Evolutionary conservation across 2,329 filamentous ascomycete genomes (phyloP).

Genomic region (Ambrosiella cleistominuta): DNA sequence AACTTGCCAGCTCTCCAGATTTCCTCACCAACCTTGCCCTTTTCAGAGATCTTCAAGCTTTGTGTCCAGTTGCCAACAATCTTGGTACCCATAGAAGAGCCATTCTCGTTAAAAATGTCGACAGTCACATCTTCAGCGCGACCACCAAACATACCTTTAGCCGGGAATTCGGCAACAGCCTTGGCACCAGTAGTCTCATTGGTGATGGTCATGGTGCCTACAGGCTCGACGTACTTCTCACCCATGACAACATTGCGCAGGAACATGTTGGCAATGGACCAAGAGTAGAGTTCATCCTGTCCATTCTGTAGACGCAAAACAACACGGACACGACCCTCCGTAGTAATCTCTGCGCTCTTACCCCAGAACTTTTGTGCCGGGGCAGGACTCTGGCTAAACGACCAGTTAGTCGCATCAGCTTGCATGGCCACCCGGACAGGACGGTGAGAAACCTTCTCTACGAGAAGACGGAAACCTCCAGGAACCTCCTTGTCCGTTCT

Average conservation of each 20-base stretch:
- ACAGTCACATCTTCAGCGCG: conserved; percentile 77
- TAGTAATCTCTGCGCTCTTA: conserved; percentile 86
- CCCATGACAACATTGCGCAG: conserved; percentile 92
- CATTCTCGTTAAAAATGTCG: conserved; percentile 51
- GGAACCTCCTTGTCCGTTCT: conserved; percentile 58
- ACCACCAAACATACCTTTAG: conserved; percentile 93
- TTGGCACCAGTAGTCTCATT: conserved; percentile 75
- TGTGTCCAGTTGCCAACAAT: conserved; percentile 74
- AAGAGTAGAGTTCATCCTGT: conserved; percentile 69
- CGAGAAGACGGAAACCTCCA: conserved; percentile 71
- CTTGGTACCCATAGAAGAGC: conserved; percentile 46
- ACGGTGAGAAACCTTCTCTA: conserved; percentile 86
- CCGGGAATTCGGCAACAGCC: conserved; percentile 77
- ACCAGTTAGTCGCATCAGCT: conserved; percentile 74
- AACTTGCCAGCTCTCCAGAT: conserved; percentile 67
- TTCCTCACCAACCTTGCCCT: conserved; percentile 37
- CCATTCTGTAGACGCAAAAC: conserved; percentile 48
- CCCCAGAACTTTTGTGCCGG: conserved; percentile 98
- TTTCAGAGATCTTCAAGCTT: conserved; percentile 47
- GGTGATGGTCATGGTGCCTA: conserved; percentile 69
- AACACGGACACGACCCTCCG: conserved; percentile 70
- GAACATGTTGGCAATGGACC: conserved; percentile 77
- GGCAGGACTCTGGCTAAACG: conserved; percentile 68
- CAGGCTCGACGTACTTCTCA: conserved; percentile 94
- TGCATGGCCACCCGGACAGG: conserved; percentile 88